phyloP scores from a whole-genome alignment of 2,329 filamentous ascomycete species.

The Stagonosporopsis cucurbitacearum region DNA sequence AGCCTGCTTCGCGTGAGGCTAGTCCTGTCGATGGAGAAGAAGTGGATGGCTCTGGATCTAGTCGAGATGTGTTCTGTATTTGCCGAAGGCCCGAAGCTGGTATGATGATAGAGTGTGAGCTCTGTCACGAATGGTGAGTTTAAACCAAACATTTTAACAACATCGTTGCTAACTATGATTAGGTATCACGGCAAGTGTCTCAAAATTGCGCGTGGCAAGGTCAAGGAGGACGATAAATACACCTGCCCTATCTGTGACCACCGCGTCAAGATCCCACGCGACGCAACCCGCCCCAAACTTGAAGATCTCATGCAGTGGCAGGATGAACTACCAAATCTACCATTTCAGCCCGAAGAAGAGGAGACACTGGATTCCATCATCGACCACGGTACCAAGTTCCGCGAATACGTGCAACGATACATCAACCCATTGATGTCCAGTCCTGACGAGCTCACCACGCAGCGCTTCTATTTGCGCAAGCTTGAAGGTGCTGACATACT shows the following conservation, averaged over 20 bases:
- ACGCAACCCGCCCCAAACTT: conserved; percentile 92
- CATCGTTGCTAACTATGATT: conserved; percentile 33
- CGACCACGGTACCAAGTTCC: conserved; percentile 81
- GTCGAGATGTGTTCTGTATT: conserved; percentile 92
- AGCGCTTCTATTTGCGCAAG: conserved; percentile 95
- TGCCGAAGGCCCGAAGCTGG: conserved; percentile 91
- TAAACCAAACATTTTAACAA: not conserved
- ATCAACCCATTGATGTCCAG: conserved; percentile 83
- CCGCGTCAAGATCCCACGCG: conserved; percentile 93
- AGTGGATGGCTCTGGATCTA: conserved; percentile 55
- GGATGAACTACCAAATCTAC: conserved; percentile 78
- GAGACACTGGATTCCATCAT: conserved; percentile 85
- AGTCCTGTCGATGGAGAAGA: conserved; percentile 61
- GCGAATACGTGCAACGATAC: conserved; percentile 78
- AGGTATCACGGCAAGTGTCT: conserved; percentile 98
- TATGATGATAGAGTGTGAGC: conserved; percentile 99
- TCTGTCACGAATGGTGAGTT: conserved; percentile 94
- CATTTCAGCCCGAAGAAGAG: conserved; percentile 96
- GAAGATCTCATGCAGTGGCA: conserved; percentile 87
- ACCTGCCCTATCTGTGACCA: conserved; percentile 98
- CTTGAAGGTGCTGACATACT: conserved; percentile 96
- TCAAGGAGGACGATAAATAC: conserved; percentile 98
- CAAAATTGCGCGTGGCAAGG: conserved; percentile 95
- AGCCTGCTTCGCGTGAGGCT: conserved; percentile 87
- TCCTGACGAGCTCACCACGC: conserved; percentile 83